Base-by-base conservation (phyloP, 345 rosid species). In the Acer saccharum region DNA sequence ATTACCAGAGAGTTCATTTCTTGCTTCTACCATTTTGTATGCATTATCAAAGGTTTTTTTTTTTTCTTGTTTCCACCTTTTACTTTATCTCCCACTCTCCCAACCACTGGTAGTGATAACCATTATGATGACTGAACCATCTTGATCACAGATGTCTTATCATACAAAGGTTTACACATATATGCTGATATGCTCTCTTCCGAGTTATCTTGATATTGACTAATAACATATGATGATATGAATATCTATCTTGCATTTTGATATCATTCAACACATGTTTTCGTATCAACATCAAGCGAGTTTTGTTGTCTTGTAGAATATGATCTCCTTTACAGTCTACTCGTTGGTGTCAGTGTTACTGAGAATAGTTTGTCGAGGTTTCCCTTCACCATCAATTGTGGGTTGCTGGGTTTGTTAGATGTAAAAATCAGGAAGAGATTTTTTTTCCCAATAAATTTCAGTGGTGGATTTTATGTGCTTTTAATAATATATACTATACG, bases 301-400 rank as follows among this genome's bases (percentile, higher is more conserved):
- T 50, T 70, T 48, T 52, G 12, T 9, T 70, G 35, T 70, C 9
- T 13, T 57, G 55, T 18, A 50, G 18, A 46, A 70, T 52, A 29
- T 50, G 57, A 70, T 70, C 43, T 27, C 43, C 60, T 70, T 20
- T 21, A 4, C 27, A 43, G 23, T 52, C 48, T 67, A 7, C 35
- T 23, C 11, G 3, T 44, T 68, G 39, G 25, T 32, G 10, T 46
- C 35, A 4, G 48, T 44, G 39, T 69, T 46, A 23, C 16, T 46
- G 58, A 44, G 35, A 69, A 69, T n/a, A 67, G 27, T 67, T 41
- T 67, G 69, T 67, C 58, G 48, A 69, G 25, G 32, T 68, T 44
- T 46, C 72, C n/a, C 7, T 67, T 18, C 12, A 10, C 20, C 20
- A 20, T 66, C 3, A n/a, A 18, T 39, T 39, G 21, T 66, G 16